A percentile compares a stretch with the other conserved stretches of the same genome.
phyloP scores from a whole-genome alignment of 495 filamentous ascomycete genomes.

The Pseudoneurospora amorphoporcata region DNA sequence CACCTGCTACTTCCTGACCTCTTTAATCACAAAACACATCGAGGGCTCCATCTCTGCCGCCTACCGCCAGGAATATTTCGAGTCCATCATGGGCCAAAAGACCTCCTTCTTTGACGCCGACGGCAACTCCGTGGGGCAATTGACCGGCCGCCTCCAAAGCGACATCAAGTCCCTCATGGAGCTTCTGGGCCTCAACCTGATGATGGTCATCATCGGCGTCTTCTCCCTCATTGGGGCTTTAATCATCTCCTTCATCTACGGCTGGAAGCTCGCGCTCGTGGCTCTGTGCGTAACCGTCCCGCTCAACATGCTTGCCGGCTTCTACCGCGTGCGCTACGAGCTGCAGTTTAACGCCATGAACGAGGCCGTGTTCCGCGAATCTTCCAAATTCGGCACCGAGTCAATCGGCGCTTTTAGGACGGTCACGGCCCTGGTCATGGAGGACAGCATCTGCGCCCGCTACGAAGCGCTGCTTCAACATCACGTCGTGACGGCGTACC shows the following conservation, averaged over 20 bases:
- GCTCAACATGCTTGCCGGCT: conserved; percentile 37
- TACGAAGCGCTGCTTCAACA: conserved; percentile 29
- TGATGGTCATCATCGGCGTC: conserved; percentile 39
- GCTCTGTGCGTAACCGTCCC: conserved; percentile 41
- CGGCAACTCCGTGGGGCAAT: conserved; percentile 51
- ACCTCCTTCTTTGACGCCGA: conserved; percentile 54
- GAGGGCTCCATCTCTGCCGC: conserved; percentile 33
- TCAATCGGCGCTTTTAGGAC: conserved; percentile 49
- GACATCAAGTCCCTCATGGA: conserved; percentile 55
- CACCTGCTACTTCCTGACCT: conserved; percentile 28
- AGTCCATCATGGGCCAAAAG: conserved; percentile 45
- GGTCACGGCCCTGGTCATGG: conserved; percentile 45
- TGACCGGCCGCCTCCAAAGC: conserved; percentile 46
- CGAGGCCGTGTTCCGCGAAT: conserved; percentile 45
- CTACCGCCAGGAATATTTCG: conserved; percentile 51
- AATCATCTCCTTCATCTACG: conserved; percentile 43
- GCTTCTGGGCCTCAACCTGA: conserved; percentile 47
- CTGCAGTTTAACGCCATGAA: conserved; percentile 47
- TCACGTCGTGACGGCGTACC: conserved; percentile 31
- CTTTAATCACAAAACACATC: conserved; percentile 22
- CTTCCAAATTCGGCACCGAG: conserved; percentile 51
- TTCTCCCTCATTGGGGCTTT: conserved; percentile 39
- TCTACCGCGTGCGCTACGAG: conserved; percentile 43
- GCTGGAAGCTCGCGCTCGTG: conserved; percentile 48
- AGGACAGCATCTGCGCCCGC: conserved; percentile 40